Base-by-base conservation (phyloP, 1,284 basidiomycete genomes). In the Boletus semigastroideus region DNA sequence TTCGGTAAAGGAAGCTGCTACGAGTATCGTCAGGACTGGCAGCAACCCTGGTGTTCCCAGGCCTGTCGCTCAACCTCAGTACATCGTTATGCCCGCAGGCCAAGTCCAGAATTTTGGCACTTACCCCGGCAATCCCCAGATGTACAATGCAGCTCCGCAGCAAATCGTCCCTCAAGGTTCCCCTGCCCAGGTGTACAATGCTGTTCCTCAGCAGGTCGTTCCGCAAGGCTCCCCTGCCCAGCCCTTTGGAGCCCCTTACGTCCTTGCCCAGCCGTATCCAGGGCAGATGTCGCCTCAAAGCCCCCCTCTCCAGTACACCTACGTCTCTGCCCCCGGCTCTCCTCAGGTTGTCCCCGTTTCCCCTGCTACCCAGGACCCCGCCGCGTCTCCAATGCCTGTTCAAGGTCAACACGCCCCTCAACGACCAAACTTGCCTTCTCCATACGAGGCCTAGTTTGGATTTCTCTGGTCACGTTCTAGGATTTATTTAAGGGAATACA, bases 1-100 rank as follows among this genome's bases (percentile, higher is more conserved):
- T 44, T 69, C 65, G 16, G 56, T 68, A 16, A 48, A 51, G 11
- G 61, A 66, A 44, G 59, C 55, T 2, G 25, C 49, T 20, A 14
- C 16, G 1, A 19, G 37, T 9, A n/a, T 22, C 7, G 34, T 49
- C 11, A 31, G 37, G 42, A 7, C 55, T 17, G 36, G 41, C 11
- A 44, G 22, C 37, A 20, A 34, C 27, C 42, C 54, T 14, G 42
- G 49, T 46, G 30, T 22, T 14, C 59, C 25, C 5, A 25, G n/a
- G n/a, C n/a, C n/a, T n/a, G n/a, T 51, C 42, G 36, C 55, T 17
- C 61, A 39, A 25, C 25, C 25, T 25, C 7, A 4, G 49, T 48
- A 40, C 33, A 14, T 43, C 11, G 33, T 50, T 2, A 36, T 22
- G 25, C 48, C 51, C 22, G 36, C 14, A 19, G 13, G 11, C 28